Base-by-base conservation (phyloP, 2,329 filamentous ascomycete genomes). In the Colletotrichum echinochloae region DNA sequence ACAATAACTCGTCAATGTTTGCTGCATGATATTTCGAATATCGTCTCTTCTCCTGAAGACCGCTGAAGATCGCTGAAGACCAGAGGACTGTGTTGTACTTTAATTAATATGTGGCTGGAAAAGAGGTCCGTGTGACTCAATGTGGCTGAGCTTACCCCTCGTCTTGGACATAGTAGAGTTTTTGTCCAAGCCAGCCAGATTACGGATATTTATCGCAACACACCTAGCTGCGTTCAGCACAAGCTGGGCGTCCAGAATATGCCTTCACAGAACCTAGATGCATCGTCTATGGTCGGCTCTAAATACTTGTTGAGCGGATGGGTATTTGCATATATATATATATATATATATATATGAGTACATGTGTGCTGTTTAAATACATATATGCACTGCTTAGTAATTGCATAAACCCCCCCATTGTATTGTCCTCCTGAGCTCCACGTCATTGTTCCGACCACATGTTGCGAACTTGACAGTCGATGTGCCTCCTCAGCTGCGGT, bases 371-470 rank as follows among this genome's bases (percentile, higher is more conserved):
- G n/a, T n/a, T 5, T 57, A 44, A 12, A 14, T 62, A 16, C 35
- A 6, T 59, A 48, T 12, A 1, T 2, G 12, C 1, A 2, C 0
- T 44, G 14, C 49, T 23, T 14, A 28, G 4, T 64, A 64, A n/a
- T 35, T 56, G 39, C 61, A 64, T 64, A 16, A 18, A 20, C 46
- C 64, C 67, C 68, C 41, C 52, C 49, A 59, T n/a, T n/a, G 26
- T 26, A 11, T n/a, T 14, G 35, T 23, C 37, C 26, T 23, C 37
- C 26, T 20, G 41, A 67, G 44, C 64, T 71, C 59, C 68, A 71
- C 65, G 68, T 68, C 68, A 71, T 63, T 71, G 57, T 59, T 68
- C 64, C 52, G 44, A 67, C 26, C 64, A 71, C 52, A 62, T 20
- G 23, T 41, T 48, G 28, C 16, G 59, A 66, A 54, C 23, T 46